A percentile compares a stretch with the other conserved stretches of the same genome.
These are phyloP conservation scores for Eucalyptus shirleyi DNA, from an alignment of 345 rosid species.

Conservation along the genomic window DNA sequence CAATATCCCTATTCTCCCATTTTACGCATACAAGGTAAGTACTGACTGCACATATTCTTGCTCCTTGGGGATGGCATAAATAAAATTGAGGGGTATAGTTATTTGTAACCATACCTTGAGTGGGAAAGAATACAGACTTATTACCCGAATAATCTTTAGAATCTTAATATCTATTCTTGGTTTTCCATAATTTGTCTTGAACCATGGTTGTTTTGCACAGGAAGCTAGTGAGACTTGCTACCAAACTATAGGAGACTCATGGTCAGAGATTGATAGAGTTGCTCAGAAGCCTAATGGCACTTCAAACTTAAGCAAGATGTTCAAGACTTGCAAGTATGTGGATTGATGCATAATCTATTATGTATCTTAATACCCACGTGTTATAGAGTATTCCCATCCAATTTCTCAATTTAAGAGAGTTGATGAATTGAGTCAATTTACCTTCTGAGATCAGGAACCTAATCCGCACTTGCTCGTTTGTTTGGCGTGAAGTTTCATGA, in stretches of 20 bases:
- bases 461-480: not conserved
- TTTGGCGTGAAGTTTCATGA: not conserved
- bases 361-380: not conserved
- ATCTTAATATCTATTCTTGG: not conserved
- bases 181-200: not conserved
- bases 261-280: slow-evolving; percentile 45
- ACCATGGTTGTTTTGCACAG: not conserved
- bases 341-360: not conserved
- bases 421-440: not conserved
- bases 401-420: not conserved
- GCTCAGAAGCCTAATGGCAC: slow-evolving; percentile 43
- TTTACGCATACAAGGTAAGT: not conserved
- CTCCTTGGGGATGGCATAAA: not conserved
- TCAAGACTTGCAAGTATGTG: slow-evolving; percentile 49
- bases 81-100: not conserved
- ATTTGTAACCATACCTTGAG: not conserved
- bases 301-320: slow-evolving; percentile 33
- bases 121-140: not conserved
- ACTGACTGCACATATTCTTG: not conserved
- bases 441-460: not conserved
- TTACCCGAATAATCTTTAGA: not conserved
- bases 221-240: slow-evolving; percentile 49
- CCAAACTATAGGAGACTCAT: slow-evolving; percentile 36
- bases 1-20: not conserved
- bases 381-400: not conserved